phyloP scores from a whole-genome alignment of 495 filamentous ascomycete species.

The Neurospora sp. region DNA sequence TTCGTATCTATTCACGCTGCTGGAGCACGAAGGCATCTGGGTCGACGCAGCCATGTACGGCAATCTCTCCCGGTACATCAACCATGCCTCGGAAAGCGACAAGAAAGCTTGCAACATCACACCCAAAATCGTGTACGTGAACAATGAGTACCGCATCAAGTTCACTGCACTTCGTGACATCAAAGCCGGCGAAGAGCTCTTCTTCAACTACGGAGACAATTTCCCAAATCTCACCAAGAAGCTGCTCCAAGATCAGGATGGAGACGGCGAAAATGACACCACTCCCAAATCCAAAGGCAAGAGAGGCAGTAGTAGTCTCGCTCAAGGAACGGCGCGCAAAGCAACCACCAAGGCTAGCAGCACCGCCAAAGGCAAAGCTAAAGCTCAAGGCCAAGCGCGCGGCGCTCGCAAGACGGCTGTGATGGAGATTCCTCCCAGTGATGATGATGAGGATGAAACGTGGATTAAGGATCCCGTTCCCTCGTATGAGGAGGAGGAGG shows the following conservation, averaged over 20 bases:
- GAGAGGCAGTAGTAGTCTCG: not conserved
- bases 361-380: slow-evolving; percentile 3
- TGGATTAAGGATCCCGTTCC: not conserved
- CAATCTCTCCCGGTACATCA: slow-evolving; percentile 57
- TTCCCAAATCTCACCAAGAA: slow-evolving; percentile 42
- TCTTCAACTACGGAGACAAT: slow-evolving; percentile 57
- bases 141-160: slow-evolving; percentile 57
- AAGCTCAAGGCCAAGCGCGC: not conserved
- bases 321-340: slow-evolving; percentile 13
- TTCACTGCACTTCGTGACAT: slow-evolving; percentile 52
- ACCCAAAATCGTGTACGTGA: slow-evolving; percentile 52
- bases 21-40: slow-evolving; percentile 43
- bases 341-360: slow-evolving; percentile 11
- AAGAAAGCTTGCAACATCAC: slow-evolving; percentile 43
- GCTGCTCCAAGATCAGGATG: slow-evolving; percentile 31
- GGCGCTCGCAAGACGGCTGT: not conserved
- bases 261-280: not conserved
- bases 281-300: slow-evolving; percentile 11
- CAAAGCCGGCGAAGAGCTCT: slow-evolving; percentile 54
- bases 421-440: not conserved
- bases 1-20: slow-evolving; percentile 58
- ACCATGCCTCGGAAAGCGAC: slow-evolving; percentile 43
- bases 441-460: slow-evolving; percentile 8
- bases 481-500: slow-evolving; percentile 6
- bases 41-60: slow-evolving; percentile 44